Evolutionary conservation across 331 rosid species (phyloP).

Genomic region (Ulmus americana): DNA sequence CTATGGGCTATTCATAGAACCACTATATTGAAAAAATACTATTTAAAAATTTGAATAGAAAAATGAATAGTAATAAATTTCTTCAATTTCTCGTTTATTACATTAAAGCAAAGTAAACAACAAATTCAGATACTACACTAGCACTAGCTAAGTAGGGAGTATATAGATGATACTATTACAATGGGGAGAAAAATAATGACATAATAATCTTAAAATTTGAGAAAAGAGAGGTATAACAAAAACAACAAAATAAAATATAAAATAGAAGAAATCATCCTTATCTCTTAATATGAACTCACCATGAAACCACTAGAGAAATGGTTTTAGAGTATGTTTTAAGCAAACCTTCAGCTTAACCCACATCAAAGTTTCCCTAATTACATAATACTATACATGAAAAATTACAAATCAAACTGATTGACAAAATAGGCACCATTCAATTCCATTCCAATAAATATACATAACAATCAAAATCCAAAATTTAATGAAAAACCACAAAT

Average conservation of each 20-base stretch:
- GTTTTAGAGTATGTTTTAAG: slow-evolving; percentile 22
- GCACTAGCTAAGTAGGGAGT: slow-evolving; percentile 29
- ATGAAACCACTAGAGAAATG: neutral
- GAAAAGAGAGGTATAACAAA: neutral
- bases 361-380: too few species aligned
- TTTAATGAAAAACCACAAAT: too few species aligned
- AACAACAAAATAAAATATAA: slow-evolving; percentile 1
- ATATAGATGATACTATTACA: slow-evolving; percentile 14
- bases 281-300: slow-evolving; percentile 14
- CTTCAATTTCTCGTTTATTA: slow-evolving; percentile 31
- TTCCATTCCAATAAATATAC: too few species aligned
- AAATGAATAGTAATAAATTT: slow-evolving; percentile 10
- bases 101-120: slow-evolving; percentile 13
- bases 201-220: slow-evolving; percentile 27
- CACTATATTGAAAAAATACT: too few species aligned
- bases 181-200: neutral
- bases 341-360: slow-evolving; percentile 19
- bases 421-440: too few species aligned
- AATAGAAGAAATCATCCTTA: slow-evolving; percentile 13
- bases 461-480: too few species aligned
- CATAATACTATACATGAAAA: too few species aligned
- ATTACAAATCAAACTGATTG: too few species aligned
- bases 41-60: too few species aligned
- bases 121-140: slow-evolving; percentile 16
- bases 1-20: too few species aligned